Conservation (phyloP, 2,329 filamentous ascomycete species). For the Emergomyces pasteurianus region DNA sequence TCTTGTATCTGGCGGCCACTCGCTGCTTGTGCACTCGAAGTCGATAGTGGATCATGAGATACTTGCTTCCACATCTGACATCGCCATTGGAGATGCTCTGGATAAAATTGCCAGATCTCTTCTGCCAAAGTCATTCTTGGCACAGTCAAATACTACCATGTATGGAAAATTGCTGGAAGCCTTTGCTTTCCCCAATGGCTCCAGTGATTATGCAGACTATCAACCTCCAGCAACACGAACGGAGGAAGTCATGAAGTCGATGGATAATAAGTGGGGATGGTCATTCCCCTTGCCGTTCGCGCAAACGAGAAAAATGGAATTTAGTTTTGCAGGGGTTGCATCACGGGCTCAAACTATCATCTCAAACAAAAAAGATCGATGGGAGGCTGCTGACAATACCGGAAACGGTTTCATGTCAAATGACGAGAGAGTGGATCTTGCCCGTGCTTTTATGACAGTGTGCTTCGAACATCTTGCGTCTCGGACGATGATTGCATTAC, state of each 20-base stretch:
- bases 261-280: conserved; percentile 50
- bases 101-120: conserved; percentile 76
- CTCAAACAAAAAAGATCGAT: conserved; percentile 22
- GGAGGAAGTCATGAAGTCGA: conserved; percentile 45
- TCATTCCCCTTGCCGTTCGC: conserved; percentile 54
- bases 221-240: conserved; percentile 43
- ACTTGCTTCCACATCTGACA: conserved; percentile 61
- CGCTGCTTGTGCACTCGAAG: conserved; percentile 66
- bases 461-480: conserved; percentile 79
- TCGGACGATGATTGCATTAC: conserved; percentile 59
- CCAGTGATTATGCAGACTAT: conserved; percentile 38
- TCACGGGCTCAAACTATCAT: conserved; percentile 51
- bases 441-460: conserved; percentile 61
- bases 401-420: conserved; percentile 29
- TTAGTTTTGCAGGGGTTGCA: conserved; percentile 63
- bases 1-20: conserved; percentile 86
- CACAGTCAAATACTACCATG: conserved; percentile 50
- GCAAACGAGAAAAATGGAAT: conserved; percentile 47
- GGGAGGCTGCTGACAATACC: conserved; percentile 5
- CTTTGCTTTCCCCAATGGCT: conserved; percentile 56
- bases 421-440: conserved; percentile 56
- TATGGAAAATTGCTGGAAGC: conserved; percentile 69
- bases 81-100: conserved; percentile 79
- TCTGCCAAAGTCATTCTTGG: conserved; percentile 50
- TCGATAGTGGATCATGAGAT: conserved; percentile 58